Evolutionary conservation across 1,139 yeast species (phyloP), one percentile per base, ranked within the genome.

Genomic region (Taphrina flavorubra): DNA sequence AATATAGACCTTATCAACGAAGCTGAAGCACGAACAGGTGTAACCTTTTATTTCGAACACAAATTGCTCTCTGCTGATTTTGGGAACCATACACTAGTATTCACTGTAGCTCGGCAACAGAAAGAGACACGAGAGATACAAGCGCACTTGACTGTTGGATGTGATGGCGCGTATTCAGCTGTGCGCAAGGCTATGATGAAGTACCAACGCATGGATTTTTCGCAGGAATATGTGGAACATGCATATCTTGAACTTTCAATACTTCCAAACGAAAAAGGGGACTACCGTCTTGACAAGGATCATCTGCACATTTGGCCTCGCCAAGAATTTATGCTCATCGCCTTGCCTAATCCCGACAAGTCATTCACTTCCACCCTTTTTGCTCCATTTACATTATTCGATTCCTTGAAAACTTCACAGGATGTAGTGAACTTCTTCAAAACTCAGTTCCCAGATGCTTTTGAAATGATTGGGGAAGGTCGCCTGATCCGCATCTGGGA

Each of bases 271-370:
- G 76, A 69, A 63, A 71, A 63, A 57, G 68, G 70, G 13, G 58
- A 39, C 16, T 58, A 39, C 20, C 69, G 42, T 20, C 63, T 91
- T 59, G 87, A 88, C 73, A 87, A 91, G 2, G 86, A 90, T 77
- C 92, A 90, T 76, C 82, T 92, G 69, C 98, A 92, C 76, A 90
- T 92, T 64, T 92, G 98, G 98, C 97, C 98, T 3, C 82, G 97
- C 63, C 86, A 87, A 70, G 82, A 89, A 69, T 89, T 82, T 76
- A 92, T 92, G 97, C 83, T 92, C 73, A 92, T 92, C 75, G 97
- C 97, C 0, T 82, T 92, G 71, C 90, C 97, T 11, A 92, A 92
- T 74, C 69, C 68, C 13, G 73, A 72, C 61, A 72, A 70, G 0
- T 88, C 97, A 7, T 92, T 92, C 77, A 92, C 97, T 0, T 87